Percentiles rank a stretch among this genome's conserved stretches.
These are phyloP conservation scores for Carex cristatella DNA, from an alignment of 176 grass and related monocot genomes.

Conservation along the genomic window DNA sequence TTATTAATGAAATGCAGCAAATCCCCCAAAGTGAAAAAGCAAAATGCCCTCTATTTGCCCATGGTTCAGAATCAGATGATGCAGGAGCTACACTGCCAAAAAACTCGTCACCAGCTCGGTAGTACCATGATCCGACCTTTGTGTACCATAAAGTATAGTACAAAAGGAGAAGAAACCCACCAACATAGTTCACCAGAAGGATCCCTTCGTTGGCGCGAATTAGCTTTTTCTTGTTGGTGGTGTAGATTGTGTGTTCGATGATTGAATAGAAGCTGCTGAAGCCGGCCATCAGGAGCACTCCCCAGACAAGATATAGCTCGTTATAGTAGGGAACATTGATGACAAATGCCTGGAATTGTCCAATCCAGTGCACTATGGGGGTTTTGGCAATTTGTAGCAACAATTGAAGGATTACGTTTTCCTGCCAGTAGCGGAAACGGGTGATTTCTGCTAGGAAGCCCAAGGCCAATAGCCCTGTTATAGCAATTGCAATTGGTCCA, in stretches of 20 bases:
- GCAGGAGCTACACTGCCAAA: background rate
- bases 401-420: background rate
- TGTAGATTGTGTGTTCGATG: background rate
- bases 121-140: background rate
- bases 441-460: background rate
- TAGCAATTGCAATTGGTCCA: background rate
- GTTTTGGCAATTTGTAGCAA: background rate
- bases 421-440: background rate
- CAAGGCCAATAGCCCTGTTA: background rate
- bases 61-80: background rate
- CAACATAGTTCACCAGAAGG: background rate
- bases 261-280: constrained; percentile 8
- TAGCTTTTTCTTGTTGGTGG: background rate
- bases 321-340: background rate
- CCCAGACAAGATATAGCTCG: constrained; percentile 9
- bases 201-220: background rate
- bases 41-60: background rate
- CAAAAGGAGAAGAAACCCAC: background rate
- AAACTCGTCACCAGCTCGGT: too few species aligned
- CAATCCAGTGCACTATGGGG: background rate
- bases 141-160: background rate
- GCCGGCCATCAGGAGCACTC: background rate
- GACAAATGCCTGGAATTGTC: background rate
- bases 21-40: background rate
- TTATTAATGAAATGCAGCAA: background rate